phyloP scores from a whole-genome alignment of 306 rosid genomes.

The Glycine latifolia region DNA sequence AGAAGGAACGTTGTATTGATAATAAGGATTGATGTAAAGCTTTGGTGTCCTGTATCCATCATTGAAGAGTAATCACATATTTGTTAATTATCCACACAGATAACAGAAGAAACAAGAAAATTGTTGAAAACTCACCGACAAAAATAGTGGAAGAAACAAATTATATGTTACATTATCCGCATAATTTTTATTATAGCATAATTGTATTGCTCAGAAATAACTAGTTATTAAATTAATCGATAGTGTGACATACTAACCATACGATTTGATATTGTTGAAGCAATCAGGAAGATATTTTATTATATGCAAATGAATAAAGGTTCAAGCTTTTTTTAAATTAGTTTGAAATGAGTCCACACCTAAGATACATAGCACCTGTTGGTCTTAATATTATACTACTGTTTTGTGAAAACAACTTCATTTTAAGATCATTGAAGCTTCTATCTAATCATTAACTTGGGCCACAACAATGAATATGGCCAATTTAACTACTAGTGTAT shows the following conservation, averaged over 20 bases:
- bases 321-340: not conserved
- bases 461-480: not conserved
- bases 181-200: not conserved
- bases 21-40: not conserved
- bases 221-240: no score
- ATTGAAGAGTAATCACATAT: not conserved
- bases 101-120: not conserved
- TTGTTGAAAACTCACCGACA: slow-evolving; percentile 27
- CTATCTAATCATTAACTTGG: no score
- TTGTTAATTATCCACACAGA: not conserved
- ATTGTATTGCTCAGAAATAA: no score
- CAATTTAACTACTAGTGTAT: not conserved
- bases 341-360: no score
- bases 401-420: not conserved
- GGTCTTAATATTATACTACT: no score
- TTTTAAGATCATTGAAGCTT: not conserved
- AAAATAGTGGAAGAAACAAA: not conserved
- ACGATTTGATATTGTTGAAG: no score
- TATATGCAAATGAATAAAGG: no score
- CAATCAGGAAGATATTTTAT: no score
- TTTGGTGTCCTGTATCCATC: not conserved
- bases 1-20: not conserved
- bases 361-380: no score
- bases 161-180: no score
- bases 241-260: no score